Percentiles rank a stretch among this genome's conserved stretches.
Conservation (phyloP, 208 protist species). For the Naegleria lovaniensis region DNA sequence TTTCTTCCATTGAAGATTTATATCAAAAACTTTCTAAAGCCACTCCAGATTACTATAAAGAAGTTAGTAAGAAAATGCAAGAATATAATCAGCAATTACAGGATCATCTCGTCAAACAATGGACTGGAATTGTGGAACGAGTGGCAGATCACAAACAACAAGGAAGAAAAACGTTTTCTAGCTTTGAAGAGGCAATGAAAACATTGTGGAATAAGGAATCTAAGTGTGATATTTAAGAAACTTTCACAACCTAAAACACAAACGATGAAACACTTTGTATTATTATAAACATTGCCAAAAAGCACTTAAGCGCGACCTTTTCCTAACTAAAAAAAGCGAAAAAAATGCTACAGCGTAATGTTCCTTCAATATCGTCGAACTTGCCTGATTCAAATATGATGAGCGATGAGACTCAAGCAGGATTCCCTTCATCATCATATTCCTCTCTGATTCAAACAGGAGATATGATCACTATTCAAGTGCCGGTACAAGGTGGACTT, state of each 20-base stretch:
- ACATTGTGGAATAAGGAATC: neutral
- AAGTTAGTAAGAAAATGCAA: neutral
- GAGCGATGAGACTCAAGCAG: too few species aligned
- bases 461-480: neutral
- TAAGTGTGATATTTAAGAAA: neutral
- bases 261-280: too few species aligned
- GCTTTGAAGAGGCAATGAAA: neutral
- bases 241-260: too few species aligned
- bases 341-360: too few species aligned
- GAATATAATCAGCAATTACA: neutral
- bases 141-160: neutral
- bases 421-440: too few species aligned
- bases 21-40: neutral
- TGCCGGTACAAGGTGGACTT: neutral
- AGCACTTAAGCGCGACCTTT: too few species aligned
- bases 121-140: neutral
- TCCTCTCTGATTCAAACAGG: neutral
- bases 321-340: too few species aligned
- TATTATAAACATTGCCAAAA: too few species aligned
- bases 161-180: neutral
- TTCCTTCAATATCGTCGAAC: too few species aligned
- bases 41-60: neutral
- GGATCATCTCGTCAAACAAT: neutral
- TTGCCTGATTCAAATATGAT: too few species aligned
- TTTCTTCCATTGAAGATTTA: constrained; percentile 32